Conservation (phyloP, 1,139 yeast genomes). For the Yamadazyma friedrichii region DNA sequence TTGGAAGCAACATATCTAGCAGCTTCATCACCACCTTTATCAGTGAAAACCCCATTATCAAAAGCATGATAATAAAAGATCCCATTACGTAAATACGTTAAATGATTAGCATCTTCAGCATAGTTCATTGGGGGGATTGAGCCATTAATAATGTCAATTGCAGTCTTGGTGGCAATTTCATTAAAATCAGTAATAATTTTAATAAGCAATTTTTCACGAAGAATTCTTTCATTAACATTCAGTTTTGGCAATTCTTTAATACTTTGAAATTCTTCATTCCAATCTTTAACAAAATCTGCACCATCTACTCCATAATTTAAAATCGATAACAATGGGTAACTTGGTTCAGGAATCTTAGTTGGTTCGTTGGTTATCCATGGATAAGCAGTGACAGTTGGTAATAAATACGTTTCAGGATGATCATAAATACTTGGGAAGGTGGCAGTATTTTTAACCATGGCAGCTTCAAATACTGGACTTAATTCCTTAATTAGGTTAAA, state of each 20-base stretch:
- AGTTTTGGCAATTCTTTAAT: constrained; percentile 66
- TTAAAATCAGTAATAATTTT: constrained; percentile 80
- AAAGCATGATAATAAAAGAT: constrained; percentile 81
- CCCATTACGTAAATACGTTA: constrained; percentile 75
- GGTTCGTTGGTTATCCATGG: constrained; percentile 68
- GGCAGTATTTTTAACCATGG: constrained; percentile 40
- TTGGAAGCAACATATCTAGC: constrained; percentile 79
- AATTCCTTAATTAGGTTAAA: constrained; percentile 50
- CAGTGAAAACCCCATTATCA: constrained; percentile 66
- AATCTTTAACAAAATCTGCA: constrained; percentile 62
- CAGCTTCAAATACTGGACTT: constrained; percentile 51
- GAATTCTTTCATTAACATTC: constrained; percentile 62
- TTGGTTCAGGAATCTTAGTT: constrained; percentile 50
- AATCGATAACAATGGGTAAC: constrained; percentile 60
- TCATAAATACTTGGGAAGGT: constrained; percentile 46
- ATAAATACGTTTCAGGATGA: constrained; percentile 53
- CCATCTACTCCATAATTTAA: constrained; percentile 59
- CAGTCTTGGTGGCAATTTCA: constrained; percentile 73
- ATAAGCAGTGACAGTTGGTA: constrained; percentile 62
- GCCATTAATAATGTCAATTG: constrained; percentile 72
- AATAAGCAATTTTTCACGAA: constrained; percentile 73
- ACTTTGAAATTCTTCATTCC: constrained; percentile 90
- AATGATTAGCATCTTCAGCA: constrained; percentile 56
- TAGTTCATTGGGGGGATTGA: constrained; percentile 82
- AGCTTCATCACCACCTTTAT: constrained; percentile 80